A percentile compares a stretch with the other conserved stretches of the same genome.
Conservation (phyloP, 2,329 filamentous ascomycete genomes). For the Nemania sp. region DNA sequence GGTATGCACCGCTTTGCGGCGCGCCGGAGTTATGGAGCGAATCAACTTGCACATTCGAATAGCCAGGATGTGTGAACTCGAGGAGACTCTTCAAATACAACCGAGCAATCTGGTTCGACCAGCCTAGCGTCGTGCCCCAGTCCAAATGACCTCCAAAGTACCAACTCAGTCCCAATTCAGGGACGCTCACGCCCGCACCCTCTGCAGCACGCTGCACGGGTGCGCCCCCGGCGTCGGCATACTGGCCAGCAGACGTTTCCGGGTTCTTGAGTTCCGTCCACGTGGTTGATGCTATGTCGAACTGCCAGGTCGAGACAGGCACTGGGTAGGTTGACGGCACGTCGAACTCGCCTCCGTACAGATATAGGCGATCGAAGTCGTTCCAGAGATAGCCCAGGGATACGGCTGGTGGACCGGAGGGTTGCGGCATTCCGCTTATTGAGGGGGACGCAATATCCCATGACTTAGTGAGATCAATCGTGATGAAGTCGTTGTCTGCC, state of each 20-base stretch:
- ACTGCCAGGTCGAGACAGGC: constrained; percentile 70
- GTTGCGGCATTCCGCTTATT: constrained; percentile 63
- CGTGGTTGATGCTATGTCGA: constrained; percentile 58
- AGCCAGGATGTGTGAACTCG: constrained; percentile 76
- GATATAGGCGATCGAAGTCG: constrained; percentile 68
- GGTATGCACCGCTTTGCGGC: constrained; percentile 63
- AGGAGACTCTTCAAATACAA: constrained; percentile 74
- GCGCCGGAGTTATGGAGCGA: constrained; percentile 59
- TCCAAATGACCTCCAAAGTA: constrained; percentile 81
- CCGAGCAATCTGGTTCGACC: constrained; percentile 65
- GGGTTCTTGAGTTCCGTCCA: constrained; percentile 68
- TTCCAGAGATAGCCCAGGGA: constrained; percentile 77
- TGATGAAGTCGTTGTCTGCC: constrained; percentile 70
- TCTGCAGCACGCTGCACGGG: constrained; percentile 71
- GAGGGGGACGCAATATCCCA: constrained; percentile 69
- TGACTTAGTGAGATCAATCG: constrained; percentile 71
- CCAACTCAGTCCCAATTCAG: constrained; percentile 70
- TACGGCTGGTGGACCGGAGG: constrained; percentile 70
- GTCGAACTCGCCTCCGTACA: constrained; percentile 76
- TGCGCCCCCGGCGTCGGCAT: constrained; percentile 58
- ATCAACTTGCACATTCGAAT: constrained; percentile 64
- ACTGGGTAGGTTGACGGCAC: constrained; percentile 61
- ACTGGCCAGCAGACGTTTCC: constrained; percentile 64
- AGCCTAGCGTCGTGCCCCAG: constrained; percentile 59
- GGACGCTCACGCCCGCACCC: constrained; percentile 71